Evolutionary conservation across 805 yeast genomes (phyloP), one percentile per base, ranked within the genome.

Genomic region (Starmera dryadoides): DNA sequence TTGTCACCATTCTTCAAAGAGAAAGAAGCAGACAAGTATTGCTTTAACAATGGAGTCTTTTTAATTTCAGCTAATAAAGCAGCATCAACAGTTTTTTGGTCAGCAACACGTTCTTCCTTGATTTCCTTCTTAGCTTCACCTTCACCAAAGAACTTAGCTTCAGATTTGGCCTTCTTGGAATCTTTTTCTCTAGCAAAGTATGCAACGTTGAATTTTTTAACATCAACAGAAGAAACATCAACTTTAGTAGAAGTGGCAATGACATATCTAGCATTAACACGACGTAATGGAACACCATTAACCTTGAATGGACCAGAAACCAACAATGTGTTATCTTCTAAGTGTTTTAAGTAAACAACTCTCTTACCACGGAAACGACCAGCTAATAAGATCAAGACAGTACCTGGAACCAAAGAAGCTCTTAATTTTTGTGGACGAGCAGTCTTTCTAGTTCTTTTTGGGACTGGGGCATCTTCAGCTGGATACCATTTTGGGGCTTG

Each of bases 311-410:
- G 98, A 69, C 98, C 98, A 48, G 96, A 75, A 50, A 91, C 96
- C 66, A 91, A 84, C 62, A 91, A 77, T 53, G 97, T 91, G 87
- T 87, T 86, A 81, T 93, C 98, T 75, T 88, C 96, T 66, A 93
- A 80, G 71, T 83, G 74, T 83, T 91, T 91, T 70, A 91, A 82
- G 84, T 84, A 85, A 54, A 91, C 98, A 61, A 93, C 98, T 77
- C 98, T 89, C 86, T 91, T 93, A 71, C 98, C 98, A 75, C 98
- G 86, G 95, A 88, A 91, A 75, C 96, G 87, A 69, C 98, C 98
- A 63, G 98, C 97, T 68, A 91, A 81, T 69, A 91, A 75, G 71
- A 91, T 91, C 68, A 93, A 78, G 58, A 91, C 97, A 64, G 97
- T 85, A 70, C 98, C 98, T 72, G 97, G 97, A 57, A 85, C 94